Evolutionary conservation across 352 stramenopile species (phyloP), one percentile per base, ranked within the genome.

Genomic region (Globisporangium carolinianum): DNA sequence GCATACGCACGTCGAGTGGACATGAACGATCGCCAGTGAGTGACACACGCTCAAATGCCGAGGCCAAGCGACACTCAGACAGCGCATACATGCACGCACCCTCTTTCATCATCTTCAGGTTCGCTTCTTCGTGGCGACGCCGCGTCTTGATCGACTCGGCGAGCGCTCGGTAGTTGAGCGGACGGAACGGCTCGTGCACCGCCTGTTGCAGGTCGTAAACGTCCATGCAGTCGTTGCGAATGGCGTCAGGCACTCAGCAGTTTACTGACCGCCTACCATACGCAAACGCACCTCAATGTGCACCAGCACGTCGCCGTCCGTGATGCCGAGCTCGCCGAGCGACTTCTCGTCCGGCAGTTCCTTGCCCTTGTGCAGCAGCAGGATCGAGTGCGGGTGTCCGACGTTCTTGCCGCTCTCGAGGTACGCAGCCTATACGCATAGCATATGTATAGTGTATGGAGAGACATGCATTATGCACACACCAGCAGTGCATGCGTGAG

Each of bases 341-440:
- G 83, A 88, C 76, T 95, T 95, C 51, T 94, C 85, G 55, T 95
- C 85, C 37, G 81, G 68, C 35, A 95, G 61, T 63, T 94, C 83
- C 61, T 90, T 90, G 60, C 85, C 85, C 58, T 91, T 92, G 69
- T 95, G 83, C 47, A 95, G 71, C 55, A 95, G 68, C 55, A 92
- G 56, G 50, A 95, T 87, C 60, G 83, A 93, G 66, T 87, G 89
- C 12, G 78, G 68, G 55, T 86, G 79, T 5, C 75, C 74, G 17
- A 73, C 67, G 47, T 76, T 76, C 65, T 89, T 84, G 46, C 75
- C 72, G 63, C 70, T 86, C 47, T 90, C 83, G 55, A 91, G 79
- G 63, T 94, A 94, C 52, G 72, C 71, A 14, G 85, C 83, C 72
- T 77, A 38, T 32, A 32, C 3, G 24, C 24, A 32, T 32, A 18